Evolutionary conservation across 257 asterid species (phyloP), one percentile per base, ranked within the genome.

Genomic region (Verbena officinalis): DNA sequence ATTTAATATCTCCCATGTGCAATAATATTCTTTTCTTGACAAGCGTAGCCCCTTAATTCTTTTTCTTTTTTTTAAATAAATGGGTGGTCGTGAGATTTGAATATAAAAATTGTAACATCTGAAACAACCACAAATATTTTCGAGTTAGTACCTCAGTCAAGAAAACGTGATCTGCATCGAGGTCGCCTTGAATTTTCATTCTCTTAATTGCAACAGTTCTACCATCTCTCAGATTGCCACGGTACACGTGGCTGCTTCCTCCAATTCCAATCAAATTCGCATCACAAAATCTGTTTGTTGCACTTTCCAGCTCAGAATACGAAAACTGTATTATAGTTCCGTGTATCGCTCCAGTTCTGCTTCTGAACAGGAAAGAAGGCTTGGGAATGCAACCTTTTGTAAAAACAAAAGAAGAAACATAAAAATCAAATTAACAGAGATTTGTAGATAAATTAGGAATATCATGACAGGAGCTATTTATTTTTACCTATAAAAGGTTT

Each of bases 201-300:
- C 89, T 79, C 86, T 94, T 94, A 48, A 94, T 73, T 14, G 99
- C 99, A 45, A 94, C 89, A n/a, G 75, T 68, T 81, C 75, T 85
- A 22, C 96, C 96, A 77, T 88, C 88, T 70, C 84, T 80, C 48
- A 94, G 91, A 62, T 49, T 71, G 19, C 99, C 99, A 9, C 80
- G 78, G 75, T 88, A 91, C 6, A 94, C 99, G n/a, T 72, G 81
- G 78, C 99, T 88, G 83, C 96, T 88, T 46, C 96, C 99, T 61
- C 99, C 99, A 56, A 83, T 81, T 49, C 98, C 99, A 50, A 90
- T 84, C 81, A 90, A 80, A 78, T 88, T 86, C 66, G 83, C 73
- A 51, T 77, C 81, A 16, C 90, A 84, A 75, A 94, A 94, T 74
- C 57, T 82, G 63, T 81, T 74, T 9, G 99, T 88, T 39, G 95